phyloP scores from a whole-genome alignment of 352 stramenopile genomes.

The Blastocystis sp. region DNA sequence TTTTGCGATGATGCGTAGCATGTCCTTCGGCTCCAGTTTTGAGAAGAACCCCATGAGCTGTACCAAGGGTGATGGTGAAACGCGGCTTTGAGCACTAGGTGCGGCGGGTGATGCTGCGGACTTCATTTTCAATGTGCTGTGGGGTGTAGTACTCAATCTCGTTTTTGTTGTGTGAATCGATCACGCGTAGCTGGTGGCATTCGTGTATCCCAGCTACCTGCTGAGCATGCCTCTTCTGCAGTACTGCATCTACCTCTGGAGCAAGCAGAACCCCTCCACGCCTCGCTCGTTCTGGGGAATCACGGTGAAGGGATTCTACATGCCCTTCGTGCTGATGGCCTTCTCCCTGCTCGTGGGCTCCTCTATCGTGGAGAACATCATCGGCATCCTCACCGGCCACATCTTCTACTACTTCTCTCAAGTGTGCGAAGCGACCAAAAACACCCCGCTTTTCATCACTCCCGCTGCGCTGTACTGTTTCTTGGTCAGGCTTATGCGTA shows the following conservation, averaged over 20 bases:
- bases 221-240: constrained; percentile 55
- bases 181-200: constrained; percentile 33
- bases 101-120: constrained; percentile 65
- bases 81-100: constrained; percentile 19
- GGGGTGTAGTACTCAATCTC: constrained; percentile 51
- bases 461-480: constrained; percentile 9
- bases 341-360: constrained; percentile 57
- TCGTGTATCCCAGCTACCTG: constrained; percentile 27
- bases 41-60: constrained; percentile 59
- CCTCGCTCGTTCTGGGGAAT: constrained; percentile 54
- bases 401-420: constrained; percentile 69
- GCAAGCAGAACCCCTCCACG: constrained; percentile 59
- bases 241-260: constrained; percentile 69
- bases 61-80: constrained; percentile 25
- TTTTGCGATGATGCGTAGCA: not conserved
- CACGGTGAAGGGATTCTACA: constrained; percentile 55
- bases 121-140: constrained; percentile 56
- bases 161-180: not conserved
- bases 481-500: constrained; percentile 14
- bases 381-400: constrained; percentile 60
- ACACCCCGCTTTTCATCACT: constrained; percentile 29
- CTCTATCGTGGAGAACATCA: constrained; percentile 42
- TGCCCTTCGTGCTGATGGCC: constrained; percentile 59
- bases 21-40: constrained; percentile 59
- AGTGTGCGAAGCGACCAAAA: constrained; percentile 52